Conservation (phyloP, 2,329 filamentous ascomycete species). For the Fusarium sp. region DNA sequence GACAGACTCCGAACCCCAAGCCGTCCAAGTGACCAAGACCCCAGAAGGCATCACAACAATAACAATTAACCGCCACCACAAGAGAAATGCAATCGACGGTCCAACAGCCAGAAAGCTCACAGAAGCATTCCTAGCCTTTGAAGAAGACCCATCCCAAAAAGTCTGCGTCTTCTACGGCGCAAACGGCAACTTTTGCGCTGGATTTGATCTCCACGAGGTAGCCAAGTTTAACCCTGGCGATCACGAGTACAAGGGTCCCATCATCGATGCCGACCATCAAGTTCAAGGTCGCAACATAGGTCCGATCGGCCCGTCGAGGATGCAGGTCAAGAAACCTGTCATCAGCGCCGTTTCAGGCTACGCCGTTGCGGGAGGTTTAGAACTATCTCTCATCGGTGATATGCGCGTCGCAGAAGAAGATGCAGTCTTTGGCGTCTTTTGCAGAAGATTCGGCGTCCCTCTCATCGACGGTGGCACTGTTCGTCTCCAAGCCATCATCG, state of each 20-base stretch:
- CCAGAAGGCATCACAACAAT: conserved; percentile 63
- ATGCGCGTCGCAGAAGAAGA: conserved; percentile 64
- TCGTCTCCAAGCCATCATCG: conserved; percentile 61
- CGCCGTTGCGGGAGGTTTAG: not conserved
- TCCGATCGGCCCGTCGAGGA: not conserved
- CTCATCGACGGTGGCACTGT: conserved; percentile 60
- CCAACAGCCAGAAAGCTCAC: conserved; percentile 60
- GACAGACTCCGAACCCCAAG: conserved; percentile 4
- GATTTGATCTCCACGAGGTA: not conserved
- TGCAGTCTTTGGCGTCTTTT: conserved; percentile 66
- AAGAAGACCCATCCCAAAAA: conserved; percentile 53
- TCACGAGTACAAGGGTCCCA: not conserved
- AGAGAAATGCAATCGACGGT: conserved; percentile 63
- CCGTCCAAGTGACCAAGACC: conserved; percentile 33
- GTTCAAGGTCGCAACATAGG: not conserved
- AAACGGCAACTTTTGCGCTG: not conserved
- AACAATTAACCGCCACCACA: conserved; percentile 61
- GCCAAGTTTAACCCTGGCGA: not conserved
- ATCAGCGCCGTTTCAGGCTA: not conserved
- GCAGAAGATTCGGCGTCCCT: conserved; percentile 54
- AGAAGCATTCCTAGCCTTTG: conserved; percentile 59
- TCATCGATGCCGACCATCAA: not conserved
- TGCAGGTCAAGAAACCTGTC: not conserved
- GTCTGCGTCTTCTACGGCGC: not conserved
- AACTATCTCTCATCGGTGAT: conserved; percentile 46